These are phyloP conservation scores for Tritrichomonas musculus DNA, from an alignment of 208 protist species.

Conservation along the genomic window DNA sequence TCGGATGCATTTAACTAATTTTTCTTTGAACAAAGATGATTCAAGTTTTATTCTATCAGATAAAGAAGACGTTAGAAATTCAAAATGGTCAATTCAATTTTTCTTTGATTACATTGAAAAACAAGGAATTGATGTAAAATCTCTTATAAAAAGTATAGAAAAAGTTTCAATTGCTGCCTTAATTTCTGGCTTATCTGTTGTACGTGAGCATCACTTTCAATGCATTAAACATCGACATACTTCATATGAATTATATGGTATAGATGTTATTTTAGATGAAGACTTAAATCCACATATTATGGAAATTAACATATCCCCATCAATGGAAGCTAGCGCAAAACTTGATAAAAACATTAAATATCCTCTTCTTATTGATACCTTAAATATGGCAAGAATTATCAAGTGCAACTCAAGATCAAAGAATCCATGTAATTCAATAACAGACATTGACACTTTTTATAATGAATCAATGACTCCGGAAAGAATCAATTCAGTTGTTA, in stretches of 20 bases:
- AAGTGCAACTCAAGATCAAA: neutral
- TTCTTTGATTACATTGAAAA: neutral
- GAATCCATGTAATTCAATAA: neutral
- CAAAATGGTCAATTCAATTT: constrained; percentile 46
- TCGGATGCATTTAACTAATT: constrained; percentile 52
- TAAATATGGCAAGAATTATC: neutral
- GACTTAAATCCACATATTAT: constrained; percentile 80
- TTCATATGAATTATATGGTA: constrained; percentile 86
- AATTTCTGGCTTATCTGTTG: constrained; percentile 30
- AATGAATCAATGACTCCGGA: neutral
- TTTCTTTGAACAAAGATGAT: constrained; percentile 53
- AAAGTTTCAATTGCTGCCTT: constrained; percentile 11
- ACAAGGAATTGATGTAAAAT: constrained; percentile 15
- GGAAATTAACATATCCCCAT: constrained; percentile 74
- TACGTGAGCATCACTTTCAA: constrained; percentile 38
- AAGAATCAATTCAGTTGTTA: neutral
- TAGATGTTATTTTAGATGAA: constrained; percentile 81
- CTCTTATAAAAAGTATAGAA: constrained; percentile 19
- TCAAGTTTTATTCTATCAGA: constrained; percentile 31
- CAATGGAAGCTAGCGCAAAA: constrained; percentile 1
- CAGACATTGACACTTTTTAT: neutral
- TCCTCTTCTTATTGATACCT: neutral
- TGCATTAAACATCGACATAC: constrained; percentile 18
- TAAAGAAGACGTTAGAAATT: constrained; percentile 35
- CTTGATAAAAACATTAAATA: neutral